These are phyloP conservation scores for Platanthera zijinensis DNA, from an alignment of 106 monocot genomes.

Conservation along the genomic window DNA sequence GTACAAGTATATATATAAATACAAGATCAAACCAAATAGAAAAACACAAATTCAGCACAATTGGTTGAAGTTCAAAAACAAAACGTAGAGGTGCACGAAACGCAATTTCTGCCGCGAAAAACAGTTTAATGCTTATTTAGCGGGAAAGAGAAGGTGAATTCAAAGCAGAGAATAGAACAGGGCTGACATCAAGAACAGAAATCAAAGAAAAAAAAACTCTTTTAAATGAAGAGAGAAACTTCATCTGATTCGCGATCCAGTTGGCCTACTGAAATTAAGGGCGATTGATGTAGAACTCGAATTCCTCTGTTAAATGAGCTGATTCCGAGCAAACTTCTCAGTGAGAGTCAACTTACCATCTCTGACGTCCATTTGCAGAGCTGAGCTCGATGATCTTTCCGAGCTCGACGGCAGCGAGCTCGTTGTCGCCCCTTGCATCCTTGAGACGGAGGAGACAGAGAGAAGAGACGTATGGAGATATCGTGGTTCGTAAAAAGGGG, in stretches of 20 bases:
- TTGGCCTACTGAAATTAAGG: not conserved
- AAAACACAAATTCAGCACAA: not conserved
- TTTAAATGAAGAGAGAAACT: not conserved
- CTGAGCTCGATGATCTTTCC: slow-evolving; percentile 84
- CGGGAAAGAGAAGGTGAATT: not conserved
- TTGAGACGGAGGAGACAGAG: not conserved
- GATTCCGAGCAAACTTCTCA: not conserved
- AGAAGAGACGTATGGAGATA: not conserved
- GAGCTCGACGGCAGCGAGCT: slow-evolving; percentile 85
- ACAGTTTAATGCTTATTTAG: not conserved
- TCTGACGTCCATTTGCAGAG: slow-evolving; percentile 43
- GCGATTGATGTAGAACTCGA: not conserved
- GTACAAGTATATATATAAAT: not conserved
- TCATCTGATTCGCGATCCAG: not conserved
- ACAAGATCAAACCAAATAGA: not conserved
- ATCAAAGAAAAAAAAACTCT: not conserved
- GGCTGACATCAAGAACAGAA: not conserved
- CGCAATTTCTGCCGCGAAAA: not conserved
- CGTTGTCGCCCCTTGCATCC: slow-evolving; percentile 59
- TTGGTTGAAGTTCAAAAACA: not conserved
- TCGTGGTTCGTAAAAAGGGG: slow-evolving; percentile 4
- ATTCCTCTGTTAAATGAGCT: not conserved
- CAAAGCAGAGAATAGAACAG: not conserved
- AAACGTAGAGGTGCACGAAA: not conserved
- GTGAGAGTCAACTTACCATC: slow-evolving; percentile 26